phyloP scores from a whole-genome alignment of 2,329 filamentous ascomycete genomes.

The Xylaria multiplex region DNA sequence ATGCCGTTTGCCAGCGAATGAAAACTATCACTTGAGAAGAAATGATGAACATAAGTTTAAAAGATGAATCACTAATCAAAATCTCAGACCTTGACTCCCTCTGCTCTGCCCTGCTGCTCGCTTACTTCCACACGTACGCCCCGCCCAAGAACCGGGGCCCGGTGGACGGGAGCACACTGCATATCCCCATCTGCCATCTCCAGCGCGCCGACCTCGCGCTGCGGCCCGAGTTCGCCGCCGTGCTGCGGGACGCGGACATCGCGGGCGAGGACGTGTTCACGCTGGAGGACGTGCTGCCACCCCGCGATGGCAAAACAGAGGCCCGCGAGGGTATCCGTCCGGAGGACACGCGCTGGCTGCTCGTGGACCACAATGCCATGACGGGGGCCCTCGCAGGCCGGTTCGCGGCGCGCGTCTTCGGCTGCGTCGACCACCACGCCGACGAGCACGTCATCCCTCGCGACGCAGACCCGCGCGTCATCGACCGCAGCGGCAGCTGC shows the following conservation, averaged over 20 bases:
- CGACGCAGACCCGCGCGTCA: constrained; percentile 64
- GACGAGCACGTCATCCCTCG: constrained; percentile 69
- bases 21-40: background rate
- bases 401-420: constrained; percentile 65
- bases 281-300: constrained; percentile 63
- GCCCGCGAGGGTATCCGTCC: constrained; percentile 48
- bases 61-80: background rate
- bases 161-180: constrained; percentile 53
- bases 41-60: background rate
- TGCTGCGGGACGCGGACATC: constrained; percentile 70
- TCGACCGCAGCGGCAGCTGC: constrained; percentile 77
- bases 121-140: constrained; percentile 75
- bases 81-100: constrained; percentile 79
- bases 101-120: constrained; percentile 76
- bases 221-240: constrained; percentile 76
- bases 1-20: too few species aligned
- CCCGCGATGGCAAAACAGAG: background rate
- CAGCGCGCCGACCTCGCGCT: constrained; percentile 73
- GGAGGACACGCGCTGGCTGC: constrained; percentile 72
- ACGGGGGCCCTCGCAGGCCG: constrained; percentile 67
- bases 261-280: constrained; percentile 71
- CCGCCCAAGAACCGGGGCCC: constrained; percentile 52
- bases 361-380: constrained; percentile 83
- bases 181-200: constrained; percentile 80
- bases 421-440: constrained; percentile 81